Percentiles rank a stretch among this genome's conserved stretches.
phyloP scores from a whole-genome alignment of 345 rosid species.

The Lepidium sativum region DNA sequence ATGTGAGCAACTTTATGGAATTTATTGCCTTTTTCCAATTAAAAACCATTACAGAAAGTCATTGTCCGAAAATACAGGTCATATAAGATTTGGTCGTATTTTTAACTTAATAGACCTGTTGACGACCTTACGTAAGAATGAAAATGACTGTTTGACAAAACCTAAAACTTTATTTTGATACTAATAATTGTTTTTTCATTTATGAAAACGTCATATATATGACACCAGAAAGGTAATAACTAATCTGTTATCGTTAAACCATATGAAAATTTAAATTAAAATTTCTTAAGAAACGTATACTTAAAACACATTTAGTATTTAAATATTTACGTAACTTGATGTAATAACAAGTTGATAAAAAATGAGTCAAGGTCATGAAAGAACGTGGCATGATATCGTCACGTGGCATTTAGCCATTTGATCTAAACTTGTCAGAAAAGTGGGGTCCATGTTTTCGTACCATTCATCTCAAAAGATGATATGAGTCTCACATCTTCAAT shows the following conservation, averaged over 20 bases:
- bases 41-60: background rate
- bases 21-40: background rate
- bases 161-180: background rate
- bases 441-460: constrained; percentile 13
- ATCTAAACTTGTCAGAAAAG: constrained; percentile 22
- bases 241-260: background rate
- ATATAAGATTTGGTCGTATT: background rate
- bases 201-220: too few species aligned
- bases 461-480: constrained; percentile 28
- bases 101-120: background rate
- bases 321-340: background rate
- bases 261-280: background rate
- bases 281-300: background rate
- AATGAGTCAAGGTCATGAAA: constrained; percentile 9
- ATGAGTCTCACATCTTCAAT: constrained; percentile 24
- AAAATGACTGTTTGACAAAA: constrained; percentile 11
- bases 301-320: background rate
- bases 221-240: background rate
- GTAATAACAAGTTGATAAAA: background rate
- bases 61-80: background rate
- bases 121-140: background rate
- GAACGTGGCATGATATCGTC: constrained; percentile 27
- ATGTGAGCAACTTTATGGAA: background rate
- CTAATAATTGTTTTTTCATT: too few species aligned
- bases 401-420: constrained; percentile 27